Conservation (phyloP, 2,329 filamentous ascomycete species). For the Stemphylium beticola region DNA sequence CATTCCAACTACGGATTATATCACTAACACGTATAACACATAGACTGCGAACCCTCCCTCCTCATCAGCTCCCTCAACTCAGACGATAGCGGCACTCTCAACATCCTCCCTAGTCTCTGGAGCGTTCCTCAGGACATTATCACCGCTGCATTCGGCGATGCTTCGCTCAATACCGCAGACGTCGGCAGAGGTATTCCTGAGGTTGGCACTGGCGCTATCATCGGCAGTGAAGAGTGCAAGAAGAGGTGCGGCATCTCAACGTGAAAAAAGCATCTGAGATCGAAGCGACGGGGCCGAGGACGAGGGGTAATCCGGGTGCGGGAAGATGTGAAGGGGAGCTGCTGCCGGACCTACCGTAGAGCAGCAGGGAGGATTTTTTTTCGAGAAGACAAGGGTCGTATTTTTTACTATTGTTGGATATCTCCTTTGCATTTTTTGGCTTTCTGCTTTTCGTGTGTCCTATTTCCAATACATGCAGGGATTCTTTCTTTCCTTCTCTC, state of each 20-base stretch:
- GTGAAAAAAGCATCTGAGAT: background rate
- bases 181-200: conserved; percentile 43
- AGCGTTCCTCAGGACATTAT: conserved; percentile 50
- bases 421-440: too few relatives aligned
- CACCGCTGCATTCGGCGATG: conserved; percentile 52
- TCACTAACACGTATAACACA: background rate
- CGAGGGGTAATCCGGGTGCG: background rate
- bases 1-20: too few relatives aligned
- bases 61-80: conserved; percentile 58
- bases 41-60: conserved; percentile 57
- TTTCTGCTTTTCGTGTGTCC: too few relatives aligned
- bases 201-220: conserved; percentile 53
- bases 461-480: background rate
- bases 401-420: too few relatives aligned
- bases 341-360: background rate
- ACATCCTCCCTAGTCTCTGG: conserved; percentile 55
- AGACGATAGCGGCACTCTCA: conserved; percentile 59
- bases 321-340: background rate
- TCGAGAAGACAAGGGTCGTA: too few relatives aligned
- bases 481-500: background rate
- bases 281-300: background rate
- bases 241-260: conserved; percentile 40
- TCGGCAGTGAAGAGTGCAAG: conserved; percentile 51
- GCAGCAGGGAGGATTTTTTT: background rate
- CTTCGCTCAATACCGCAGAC: conserved; percentile 38